These are phyloP conservation scores for Pulicaria dysenterica DNA, from an alignment of 129 eudicot species.

Conservation along the genomic window DNA sequence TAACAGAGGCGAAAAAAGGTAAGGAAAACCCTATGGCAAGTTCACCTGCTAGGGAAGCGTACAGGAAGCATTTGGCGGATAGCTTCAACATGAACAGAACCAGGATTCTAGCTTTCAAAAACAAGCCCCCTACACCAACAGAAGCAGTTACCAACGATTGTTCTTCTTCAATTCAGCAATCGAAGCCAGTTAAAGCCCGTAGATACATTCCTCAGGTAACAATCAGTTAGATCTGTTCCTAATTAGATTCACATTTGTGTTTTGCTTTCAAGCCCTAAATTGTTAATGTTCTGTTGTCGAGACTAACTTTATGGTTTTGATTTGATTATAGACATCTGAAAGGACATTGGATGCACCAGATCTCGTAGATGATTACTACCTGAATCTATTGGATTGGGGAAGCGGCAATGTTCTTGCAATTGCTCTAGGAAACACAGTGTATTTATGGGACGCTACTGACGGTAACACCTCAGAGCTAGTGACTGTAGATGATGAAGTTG, in stretches of 20 bases:
- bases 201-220: constrained; percentile 90
- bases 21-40: constrained; percentile 74
- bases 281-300: not conserved
- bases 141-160: constrained; percentile 55
- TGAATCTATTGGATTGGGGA: constrained; percentile 90
- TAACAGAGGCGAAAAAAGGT: constrained; percentile 74
- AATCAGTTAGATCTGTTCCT: not conserved
- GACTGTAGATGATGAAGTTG: constrained; percentile 71
- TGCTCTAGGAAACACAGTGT: constrained; percentile 74
- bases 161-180: constrained; percentile 46
- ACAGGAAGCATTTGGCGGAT: constrained; percentile 83
- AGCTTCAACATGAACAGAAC: constrained; percentile 85
- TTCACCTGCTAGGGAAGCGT: constrained; percentile 88
- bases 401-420: constrained; percentile 85
- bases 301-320: not conserved
- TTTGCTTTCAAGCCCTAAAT: not conserved
- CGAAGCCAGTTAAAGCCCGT: constrained; percentile 64
- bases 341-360: constrained; percentile 94
- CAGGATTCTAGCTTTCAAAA: constrained; percentile 87
- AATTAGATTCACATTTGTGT: not conserved
- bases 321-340: constrained; percentile 65
- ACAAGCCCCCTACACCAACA: constrained; percentile 75
- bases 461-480: constrained; percentile 77
- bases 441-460: constrained; percentile 83
- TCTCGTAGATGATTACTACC: constrained; percentile 73